Evolutionary conservation across 176 grass and related monocot species (phyloP), one percentile per base, ranked within the genome.

Genomic region (Raddia distichophylla): DNA sequence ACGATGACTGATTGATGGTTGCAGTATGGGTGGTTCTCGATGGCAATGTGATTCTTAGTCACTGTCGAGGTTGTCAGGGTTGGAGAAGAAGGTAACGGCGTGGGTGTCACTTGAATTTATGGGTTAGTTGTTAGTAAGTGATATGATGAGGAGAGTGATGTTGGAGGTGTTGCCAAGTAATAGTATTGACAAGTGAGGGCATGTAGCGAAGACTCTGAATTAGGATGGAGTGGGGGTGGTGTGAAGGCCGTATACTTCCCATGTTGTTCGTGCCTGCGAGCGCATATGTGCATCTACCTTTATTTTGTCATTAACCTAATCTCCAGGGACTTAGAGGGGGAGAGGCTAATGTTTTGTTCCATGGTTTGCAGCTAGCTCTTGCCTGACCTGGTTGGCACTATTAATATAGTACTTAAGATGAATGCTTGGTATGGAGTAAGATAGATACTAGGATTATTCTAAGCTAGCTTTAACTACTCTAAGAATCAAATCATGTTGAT

Each of bases 401-500:
- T 35, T 67, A 56, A 15, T 45, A 69, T 69, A 5, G 37, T 40
- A 54, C 64, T 84, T 4, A 12, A 3, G 54, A 42, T 11, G 50
- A 57, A 16, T 82, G 4, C 37, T 53, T 51, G 40, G 42, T 59
- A n/a, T 71, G 56, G 18, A 73, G 50, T 4, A 58, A 33, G 40
- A 11, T 40, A 73, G 9, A 8, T 51, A 10, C 53, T 19, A 1
- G 10, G 10, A 33, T 42, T 63, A 42, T 54, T 52, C 11, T 42
- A 40, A 46, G 18, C 18, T 66, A 19, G 27, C 45, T 52, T 32
- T 66, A 47, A 32, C 0, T 51, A 10, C 19, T 12, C 46, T 53
- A 58, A 57, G 49, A 77, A 35, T 63, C 10, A 4, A 60, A 69
- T 62, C 40, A 19, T 48, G 46, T 79, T 79, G 9, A 57, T 86